Conservation (phyloP, 2,329 filamentous ascomycete genomes). For the Uncinocarpus reesii region DNA sequence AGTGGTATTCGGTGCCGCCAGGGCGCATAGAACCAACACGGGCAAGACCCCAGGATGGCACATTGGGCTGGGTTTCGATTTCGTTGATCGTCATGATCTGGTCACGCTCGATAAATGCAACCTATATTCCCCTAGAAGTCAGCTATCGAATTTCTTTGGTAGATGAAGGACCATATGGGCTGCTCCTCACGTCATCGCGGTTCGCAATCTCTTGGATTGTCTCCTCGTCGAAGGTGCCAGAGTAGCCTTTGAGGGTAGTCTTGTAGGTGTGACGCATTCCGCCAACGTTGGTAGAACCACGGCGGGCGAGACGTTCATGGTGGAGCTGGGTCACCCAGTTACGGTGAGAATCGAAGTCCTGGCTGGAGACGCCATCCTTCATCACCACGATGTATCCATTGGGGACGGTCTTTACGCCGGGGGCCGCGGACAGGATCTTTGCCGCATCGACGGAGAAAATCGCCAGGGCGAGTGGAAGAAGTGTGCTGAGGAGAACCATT, state of each 20-base stretch:
- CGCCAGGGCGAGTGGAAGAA: conserved; percentile 14
- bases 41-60: conserved; percentile 29
- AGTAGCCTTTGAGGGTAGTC: conserved; percentile 13
- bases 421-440: conserved; percentile 11
- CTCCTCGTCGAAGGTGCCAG: conserved; percentile 15
- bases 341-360: conserved; percentile 15
- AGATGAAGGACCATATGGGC: background rate
- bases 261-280: conserved; percentile 14
- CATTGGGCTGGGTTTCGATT: conserved; percentile 18
- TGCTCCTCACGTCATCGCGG: conserved; percentile 5
- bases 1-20: conserved; percentile 25
- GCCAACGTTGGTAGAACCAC: conserved; percentile 9
- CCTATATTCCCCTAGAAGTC: conserved; percentile 9
- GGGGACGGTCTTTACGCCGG: conserved; percentile 5
- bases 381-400: conserved; percentile 16
- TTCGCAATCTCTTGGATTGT: conserved; percentile 15
- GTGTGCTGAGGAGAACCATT: conserved; percentile 14
- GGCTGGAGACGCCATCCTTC: conserved; percentile 14
- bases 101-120: conserved; percentile 17
- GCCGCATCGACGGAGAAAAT: conserved; percentile 15
- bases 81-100: conserved; percentile 3
- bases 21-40: conserved; percentile 25
- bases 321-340: conserved; percentile 13
- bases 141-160: background rate
- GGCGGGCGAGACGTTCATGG: conserved; percentile 12